Base-by-base conservation (phyloP, 208 protist species). In the Trypanosoma theileri region DNA sequence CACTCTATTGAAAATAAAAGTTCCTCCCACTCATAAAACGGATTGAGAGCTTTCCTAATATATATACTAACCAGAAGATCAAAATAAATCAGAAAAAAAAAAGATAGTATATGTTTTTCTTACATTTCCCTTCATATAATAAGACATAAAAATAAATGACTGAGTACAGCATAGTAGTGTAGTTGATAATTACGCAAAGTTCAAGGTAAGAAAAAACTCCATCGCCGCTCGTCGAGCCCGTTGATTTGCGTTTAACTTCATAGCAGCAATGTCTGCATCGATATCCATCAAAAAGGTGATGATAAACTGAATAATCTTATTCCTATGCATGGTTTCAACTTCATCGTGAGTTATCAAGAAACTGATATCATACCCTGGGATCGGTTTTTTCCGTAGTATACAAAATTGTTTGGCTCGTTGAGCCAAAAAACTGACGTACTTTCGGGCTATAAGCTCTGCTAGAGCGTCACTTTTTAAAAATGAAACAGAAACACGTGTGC, bases 261-360 rank as follows among this genome's bases (percentile, higher is more conserved):
- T 91, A 17, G 88, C 85, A 17, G 80, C 91, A 53, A 99, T 91
- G 71, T 99, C 97, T 35, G 91, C 95, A 76, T 99, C 97, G 66
- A 99, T 97, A 56, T 98, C 96, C 71, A 97, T 67, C 59, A 98
- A 85, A 69, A 99, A 98, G 13, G 81, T 58, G 66, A 99, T 90
- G 46, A 99, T 85, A 69, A 99, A 99, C 68, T 98, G 91, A 52
- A 99, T 86, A 31, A 99, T 74, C 64, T 97, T 97, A 53, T 93
- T 82, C 71, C 96, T 94, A 55, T 89, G 95, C 89, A 99, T 98
- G 28, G 57, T 53, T 76, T 98, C 96, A 10, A 91, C 88, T 65
- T 99, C 96, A 58, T 98, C 93, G 77, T 99, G 98, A 11, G 97
- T 98, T 67, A 99, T 94, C 14, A 99, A 81, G 75, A 99, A 99